Conservation (phyloP, 257 asterid species). For the Fraxinus anomala region DNA sequence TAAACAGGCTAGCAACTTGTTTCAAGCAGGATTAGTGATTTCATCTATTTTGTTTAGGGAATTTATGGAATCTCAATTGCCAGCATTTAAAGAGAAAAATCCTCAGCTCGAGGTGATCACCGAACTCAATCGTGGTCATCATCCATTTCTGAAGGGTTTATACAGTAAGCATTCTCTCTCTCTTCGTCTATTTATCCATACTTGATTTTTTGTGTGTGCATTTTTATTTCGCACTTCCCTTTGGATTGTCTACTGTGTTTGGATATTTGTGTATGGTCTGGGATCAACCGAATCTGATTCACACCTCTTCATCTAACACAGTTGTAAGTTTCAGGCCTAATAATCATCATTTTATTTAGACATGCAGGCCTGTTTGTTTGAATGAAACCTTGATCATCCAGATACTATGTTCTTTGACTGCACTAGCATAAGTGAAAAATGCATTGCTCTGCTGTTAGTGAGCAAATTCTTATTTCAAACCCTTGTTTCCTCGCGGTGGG, state of each 20-base stretch:
- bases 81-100: slow-evolving; percentile 62
- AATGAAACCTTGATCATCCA: background rate
- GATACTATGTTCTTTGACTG: background rate
- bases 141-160: slow-evolving; percentile 80
- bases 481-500: background rate
- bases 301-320: background rate
- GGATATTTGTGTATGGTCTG: background rate
- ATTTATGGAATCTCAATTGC: slow-evolving; percentile 78
- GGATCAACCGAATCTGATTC: background rate
- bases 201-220: background rate
- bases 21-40: background rate
- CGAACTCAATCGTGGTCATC: slow-evolving; percentile 84
- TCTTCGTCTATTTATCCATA: slow-evolving; percentile 1
- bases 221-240: background rate
- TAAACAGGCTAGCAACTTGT: background rate
- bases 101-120: slow-evolving; percentile 90
- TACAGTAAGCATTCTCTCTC: slow-evolving; percentile 50
- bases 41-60: slow-evolving; percentile 48
- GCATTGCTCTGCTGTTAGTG: background rate
- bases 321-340: background rate
- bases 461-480: background rate
- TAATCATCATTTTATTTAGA: background rate
- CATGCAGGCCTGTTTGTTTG: background rate
- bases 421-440: background rate
- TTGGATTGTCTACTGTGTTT: background rate